These are phyloP conservation scores for Fusarium beomiforme DNA, from an alignment of 2,329 filamentous ascomycete genomes.

Conservation along the genomic window DNA sequence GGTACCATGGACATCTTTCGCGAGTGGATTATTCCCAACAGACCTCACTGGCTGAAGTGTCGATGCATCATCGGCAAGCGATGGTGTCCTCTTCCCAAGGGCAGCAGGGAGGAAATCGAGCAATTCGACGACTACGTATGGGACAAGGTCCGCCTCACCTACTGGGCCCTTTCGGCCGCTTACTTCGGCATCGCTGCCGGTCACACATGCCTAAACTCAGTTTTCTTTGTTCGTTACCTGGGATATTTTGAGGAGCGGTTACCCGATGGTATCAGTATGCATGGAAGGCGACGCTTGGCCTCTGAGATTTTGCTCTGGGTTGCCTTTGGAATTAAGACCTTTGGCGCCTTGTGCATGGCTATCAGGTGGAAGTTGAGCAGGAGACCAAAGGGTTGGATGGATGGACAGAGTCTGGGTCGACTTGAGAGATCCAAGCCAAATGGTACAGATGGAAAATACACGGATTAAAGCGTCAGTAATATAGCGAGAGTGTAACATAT, in stretches of 20 bases:
- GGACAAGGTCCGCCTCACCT: conserved; percentile 40
- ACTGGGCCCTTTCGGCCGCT: conserved; percentile 36
- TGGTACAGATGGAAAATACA: conserved; percentile 24
- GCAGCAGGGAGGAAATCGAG: conserved; percentile 42
- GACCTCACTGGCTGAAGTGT: conserved; percentile 42
- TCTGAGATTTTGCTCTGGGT: conserved; percentile 35
- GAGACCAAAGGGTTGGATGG: conserved; percentile 38
- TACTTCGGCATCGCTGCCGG: conserved; percentile 34
- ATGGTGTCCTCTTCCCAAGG: conserved; percentile 38
- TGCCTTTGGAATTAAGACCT: conserved; percentile 27
- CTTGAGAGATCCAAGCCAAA: conserved; percentile 22
- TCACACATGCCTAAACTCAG: conserved; percentile 28
- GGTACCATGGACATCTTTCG: conserved; percentile 20
- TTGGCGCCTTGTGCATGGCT: conserved; percentile 36
- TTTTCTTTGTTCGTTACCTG: conserved; percentile 32
- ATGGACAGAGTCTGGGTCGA: conserved; percentile 33
- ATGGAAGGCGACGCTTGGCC: conserved; percentile 18
- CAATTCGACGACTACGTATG: conserved; percentile 39
- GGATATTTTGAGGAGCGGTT: conserved; percentile 33
- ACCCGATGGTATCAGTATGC: conserved; percentile 41
- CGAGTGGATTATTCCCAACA: conserved; percentile 42
- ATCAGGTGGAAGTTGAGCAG: conserved; percentile 39
- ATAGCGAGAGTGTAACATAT: not conserved
- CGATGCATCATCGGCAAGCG: conserved; percentile 41
- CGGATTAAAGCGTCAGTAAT: conserved; percentile 15